phyloP scores from a whole-genome alignment of 208 protist species.

The Leishmania turanica region DNA sequence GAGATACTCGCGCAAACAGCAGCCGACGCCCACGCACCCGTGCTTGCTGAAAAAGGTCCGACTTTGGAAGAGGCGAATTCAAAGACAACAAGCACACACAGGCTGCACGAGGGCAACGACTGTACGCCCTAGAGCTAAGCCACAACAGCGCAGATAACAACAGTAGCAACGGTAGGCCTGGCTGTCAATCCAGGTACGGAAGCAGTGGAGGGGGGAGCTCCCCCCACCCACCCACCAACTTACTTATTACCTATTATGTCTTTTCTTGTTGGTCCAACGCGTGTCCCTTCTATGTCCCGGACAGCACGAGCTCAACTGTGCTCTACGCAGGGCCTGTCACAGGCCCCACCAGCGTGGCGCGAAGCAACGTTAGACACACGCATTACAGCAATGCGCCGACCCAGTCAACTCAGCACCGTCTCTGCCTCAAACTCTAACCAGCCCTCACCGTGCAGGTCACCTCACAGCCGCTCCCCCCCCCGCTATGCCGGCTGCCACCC shows the following conservation, averaged over 20 bases:
- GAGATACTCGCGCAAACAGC: not conserved
- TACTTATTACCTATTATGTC: not conserved
- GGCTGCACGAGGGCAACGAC: not conserved
- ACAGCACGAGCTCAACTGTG: not conserved
- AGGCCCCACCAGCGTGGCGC: not conserved
- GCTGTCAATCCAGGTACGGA: not conserved
- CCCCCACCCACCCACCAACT: no score
- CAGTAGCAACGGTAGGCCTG: not conserved
- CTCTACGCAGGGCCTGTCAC: not conserved
- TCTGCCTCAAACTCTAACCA: not conserved
- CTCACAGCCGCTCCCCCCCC: not conserved
- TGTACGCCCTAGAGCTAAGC: not conserved
- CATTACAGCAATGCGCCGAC: not conserved
- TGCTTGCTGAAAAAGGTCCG: not conserved
- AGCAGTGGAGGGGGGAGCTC: no score
- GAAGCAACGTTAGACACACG: not conserved
- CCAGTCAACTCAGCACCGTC: not conserved
- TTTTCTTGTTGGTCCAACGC: not conserved
- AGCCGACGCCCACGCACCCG: not conserved
- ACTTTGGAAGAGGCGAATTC: not conserved
- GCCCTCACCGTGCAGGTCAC: not conserved
- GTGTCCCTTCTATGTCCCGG: not conserved
- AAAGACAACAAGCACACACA: not conserved
- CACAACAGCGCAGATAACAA: not conserved
- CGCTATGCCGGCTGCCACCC: not conserved